Evolutionary conservation across 371 early-diverging fungal species (phyloP), one percentile per base, ranked within the genome.

Genomic region (Mucor lusitanicus): DNA sequence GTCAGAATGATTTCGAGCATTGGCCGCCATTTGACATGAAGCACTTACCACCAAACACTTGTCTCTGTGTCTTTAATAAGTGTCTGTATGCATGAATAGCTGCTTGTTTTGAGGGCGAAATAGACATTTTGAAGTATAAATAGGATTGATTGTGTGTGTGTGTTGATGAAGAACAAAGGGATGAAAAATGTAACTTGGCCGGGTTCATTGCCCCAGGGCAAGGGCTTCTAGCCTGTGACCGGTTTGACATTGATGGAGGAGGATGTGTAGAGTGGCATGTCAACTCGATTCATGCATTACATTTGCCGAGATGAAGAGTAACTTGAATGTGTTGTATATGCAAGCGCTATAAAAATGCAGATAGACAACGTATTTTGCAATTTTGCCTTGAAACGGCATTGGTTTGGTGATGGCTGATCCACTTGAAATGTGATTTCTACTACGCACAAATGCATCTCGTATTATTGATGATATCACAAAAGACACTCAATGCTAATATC

Each of bases 21-120:
- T 50, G 11, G 25, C 9, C 23, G 44, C 15, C 17, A 19, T 12
- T 53, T 54, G 15, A 40, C 46, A 40, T 40, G 1, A 35, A 42
- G 3, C 4, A 28, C 67, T 74, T 74, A 82, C 82, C 53, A 63
- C 59, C 70, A 73, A 82, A 82, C 0, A 80, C 80, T 68, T 78
- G 59, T 33, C 64, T 74, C 65, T 82, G 83, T 48, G 83, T 80
- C 62, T 70, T 72, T 19, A 82, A 62, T 28, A 82, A 71, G 35
- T 68, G 65, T 42, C 78, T 70, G 44, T 82, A 82, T n/a, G 83
- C 83, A 25, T 74, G 60, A 21, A 82, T 64, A 3, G 66, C 83
- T 56, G 78, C 80, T 75, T 73, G 67, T 55, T 75, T 78, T 40
- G 81, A 81, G 15, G 70, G 70, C 40, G 65, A 57, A 32, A 70